Evolutionary conservation across 2,329 filamentous ascomycete genomes (phyloP), one percentile per base, ranked within the genome.

Genomic region (Ustilaginoidea virens): DNA sequence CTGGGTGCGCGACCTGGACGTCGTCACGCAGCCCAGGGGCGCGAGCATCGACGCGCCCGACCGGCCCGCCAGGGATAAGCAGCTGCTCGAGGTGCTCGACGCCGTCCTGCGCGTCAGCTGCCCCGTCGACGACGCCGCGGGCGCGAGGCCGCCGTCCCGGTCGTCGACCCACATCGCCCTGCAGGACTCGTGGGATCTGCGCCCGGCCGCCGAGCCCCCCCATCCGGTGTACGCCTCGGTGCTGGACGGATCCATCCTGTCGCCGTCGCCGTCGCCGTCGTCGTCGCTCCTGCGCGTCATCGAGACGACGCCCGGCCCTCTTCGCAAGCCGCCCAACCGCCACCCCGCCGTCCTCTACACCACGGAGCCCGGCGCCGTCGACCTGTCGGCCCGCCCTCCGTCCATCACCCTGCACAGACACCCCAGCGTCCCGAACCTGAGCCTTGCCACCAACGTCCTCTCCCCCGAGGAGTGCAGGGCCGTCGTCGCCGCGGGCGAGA

Each of bases 1-100:
- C 32, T 81, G 76, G 76, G 75, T 80, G 4, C 64, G 76, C 33
- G 74, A 79, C 42, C 54, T 80, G 16, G 75, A 80, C 40, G 68
- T 79, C 15, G 68, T 79, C 28, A 76, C 70, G 14, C 57, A 66
- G 30, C 54, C 66, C 0, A 56, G 56, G 2, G 58, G 59, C 3
- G 49, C 53, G 25, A 46, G 46, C 22, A 10, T 43, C 8, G 32
- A 40, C 27, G 36, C 35, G 1, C 37, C 48, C 3, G 40, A 54
- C 30, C 56, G 64, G 20, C 55, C 57, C 1, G 40, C 46, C 3
- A 57, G 54, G 25, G 66, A 74, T 8, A 51, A 61, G 20, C 66
- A 75, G 30, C 56, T 74, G 1, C 56, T 80, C 7, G 47, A 53
- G 15, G 70, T 78, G 0, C 54, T 80, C 15, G 75, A 80, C 42